Evolutionary conservation across 2,329 filamentous ascomycete genomes (phyloP), one percentile per base, ranked within the genome.

Genomic region (Cercospora brassicicola): DNA sequence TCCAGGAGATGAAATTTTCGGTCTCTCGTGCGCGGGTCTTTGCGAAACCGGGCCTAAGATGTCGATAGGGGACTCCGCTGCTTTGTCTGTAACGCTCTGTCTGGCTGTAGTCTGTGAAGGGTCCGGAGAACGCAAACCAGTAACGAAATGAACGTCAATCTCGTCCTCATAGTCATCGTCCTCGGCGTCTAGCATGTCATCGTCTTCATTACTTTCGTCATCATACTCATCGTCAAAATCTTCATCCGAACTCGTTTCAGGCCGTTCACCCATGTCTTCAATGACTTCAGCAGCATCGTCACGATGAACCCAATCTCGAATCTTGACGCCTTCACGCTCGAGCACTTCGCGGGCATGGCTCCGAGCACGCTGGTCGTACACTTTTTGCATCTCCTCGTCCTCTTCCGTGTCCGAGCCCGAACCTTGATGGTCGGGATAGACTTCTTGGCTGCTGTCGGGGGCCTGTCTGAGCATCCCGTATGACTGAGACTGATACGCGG

Each of bases 241-340:
- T 20, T 68, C 62, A 30, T 70, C 68, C 15, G 57, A 66, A 60
- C 59, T 65, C 26, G 66, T 60, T 28, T 69, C 45, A 11, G 53
- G 66, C 42, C 67, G 67, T 28, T 71, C 67, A 8, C 71, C 70
- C 71, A 71, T 73, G 28, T 72, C 65, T 36, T 69, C 67, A 26
- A 69, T 71, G 10, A 73, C 66, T 45, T 72, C 68, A 23, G 71
- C 71, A 5, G 67, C 67, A 51, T 74, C 73, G 28, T 71, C 66
- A 13, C 45, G 56, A 42, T 55, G 64, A 11, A 61, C 62, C 64
- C 66, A 68, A 26, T 68, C 67, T 31, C 67, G 51, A 48, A 59
- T 57, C 18, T 66, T 68, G 4, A 68, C 55, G 15, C 67, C 67
- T 62, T 68, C 63, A 13, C 64, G 59, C 42, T 59, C 51, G 9